These are phyloP conservation scores for Euryodendron excelsum DNA, from an alignment of 148 eudicot genomes.

Conservation along the genomic window DNA sequence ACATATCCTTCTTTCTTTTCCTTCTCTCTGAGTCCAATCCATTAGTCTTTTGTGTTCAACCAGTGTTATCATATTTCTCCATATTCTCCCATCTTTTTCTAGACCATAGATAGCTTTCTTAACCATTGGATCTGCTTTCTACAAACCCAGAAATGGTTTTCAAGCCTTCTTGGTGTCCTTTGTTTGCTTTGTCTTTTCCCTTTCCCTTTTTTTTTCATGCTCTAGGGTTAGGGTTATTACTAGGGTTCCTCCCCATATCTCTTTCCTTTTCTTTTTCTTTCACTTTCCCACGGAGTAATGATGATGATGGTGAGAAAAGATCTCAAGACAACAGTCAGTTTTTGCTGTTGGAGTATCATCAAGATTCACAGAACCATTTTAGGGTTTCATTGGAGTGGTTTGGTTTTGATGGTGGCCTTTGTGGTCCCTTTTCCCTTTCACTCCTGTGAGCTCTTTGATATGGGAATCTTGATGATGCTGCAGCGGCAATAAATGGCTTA, in stretches of 20 bases:
- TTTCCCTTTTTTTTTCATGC: neutral
- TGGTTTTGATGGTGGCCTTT: constrained; percentile 9
- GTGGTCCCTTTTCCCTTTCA: neutral
- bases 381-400: constrained; percentile 11
- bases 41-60: neutral
- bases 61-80: neutral
- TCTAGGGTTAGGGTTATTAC: constrained; percentile 36
- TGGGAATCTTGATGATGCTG: constrained; percentile 99
- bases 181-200: neutral
- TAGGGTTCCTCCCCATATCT: constrained; percentile 17
- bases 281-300: neutral
- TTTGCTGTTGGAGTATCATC: constrained; percentile 87
- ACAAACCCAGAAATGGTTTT: neutral
- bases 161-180: constrained; percentile 3
- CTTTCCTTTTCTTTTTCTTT: neutral
- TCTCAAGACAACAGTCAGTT: constrained; percentile 38
- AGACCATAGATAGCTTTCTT: neutral
- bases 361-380: constrained; percentile 62
- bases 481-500: constrained; percentile 75
- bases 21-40: neutral
- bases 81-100: too few relatives aligned
- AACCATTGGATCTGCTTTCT: neutral
- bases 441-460: constrained; percentile 12
- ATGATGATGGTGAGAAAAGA: constrained; percentile 12
- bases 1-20: neutral